Percentiles rank a stretch among this genome's conserved stretches.
phyloP scores from a whole-genome alignment of 2,329 filamentous ascomycete genomes.

The Trichoderma guizhouense region DNA sequence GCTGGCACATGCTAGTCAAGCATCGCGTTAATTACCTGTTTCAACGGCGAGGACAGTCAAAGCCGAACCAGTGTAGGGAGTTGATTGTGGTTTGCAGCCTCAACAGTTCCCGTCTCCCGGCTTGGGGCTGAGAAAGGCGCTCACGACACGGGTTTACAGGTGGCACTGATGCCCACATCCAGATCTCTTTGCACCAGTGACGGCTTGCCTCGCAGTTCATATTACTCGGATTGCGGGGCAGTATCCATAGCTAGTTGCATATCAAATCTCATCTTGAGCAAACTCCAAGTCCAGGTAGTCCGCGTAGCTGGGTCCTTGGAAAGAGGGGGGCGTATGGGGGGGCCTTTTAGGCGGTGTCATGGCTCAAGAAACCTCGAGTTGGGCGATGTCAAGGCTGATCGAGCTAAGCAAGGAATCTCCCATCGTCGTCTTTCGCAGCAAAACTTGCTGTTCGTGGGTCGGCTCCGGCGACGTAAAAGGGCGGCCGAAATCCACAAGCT shows the following conservation, averaged over 20 bases:
- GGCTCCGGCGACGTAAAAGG: conserved; percentile 1
- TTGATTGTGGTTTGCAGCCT: background rate
- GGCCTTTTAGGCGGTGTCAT: background rate
- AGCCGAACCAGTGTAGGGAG: background rate
- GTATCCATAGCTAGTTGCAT: background rate
- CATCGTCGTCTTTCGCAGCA: background rate
- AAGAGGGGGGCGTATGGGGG: background rate
- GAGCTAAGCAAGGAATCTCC: background rate
- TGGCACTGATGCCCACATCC: background rate
- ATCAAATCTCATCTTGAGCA: background rate
- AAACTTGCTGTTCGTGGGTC: background rate
- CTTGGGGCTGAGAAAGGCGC: background rate
- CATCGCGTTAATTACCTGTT: background rate
- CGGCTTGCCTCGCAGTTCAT: background rate
- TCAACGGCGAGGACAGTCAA: background rate
- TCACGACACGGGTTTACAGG: background rate
- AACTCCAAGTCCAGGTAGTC: background rate
- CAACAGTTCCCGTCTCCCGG: background rate
- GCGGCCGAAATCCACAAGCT: conserved; percentile 1
- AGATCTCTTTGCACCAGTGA: background rate
- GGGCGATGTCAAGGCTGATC: background rate
- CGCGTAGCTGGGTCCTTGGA: background rate
- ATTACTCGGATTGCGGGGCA: background rate
- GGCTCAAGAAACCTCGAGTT: background rate
- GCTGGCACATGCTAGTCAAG: background rate